Percentiles rank a stretch among this genome's conserved stretches.
Evolutionary conservation across 2,329 filamentous ascomycete species (phyloP).

Genomic region (Fusarium temperatum): DNA sequence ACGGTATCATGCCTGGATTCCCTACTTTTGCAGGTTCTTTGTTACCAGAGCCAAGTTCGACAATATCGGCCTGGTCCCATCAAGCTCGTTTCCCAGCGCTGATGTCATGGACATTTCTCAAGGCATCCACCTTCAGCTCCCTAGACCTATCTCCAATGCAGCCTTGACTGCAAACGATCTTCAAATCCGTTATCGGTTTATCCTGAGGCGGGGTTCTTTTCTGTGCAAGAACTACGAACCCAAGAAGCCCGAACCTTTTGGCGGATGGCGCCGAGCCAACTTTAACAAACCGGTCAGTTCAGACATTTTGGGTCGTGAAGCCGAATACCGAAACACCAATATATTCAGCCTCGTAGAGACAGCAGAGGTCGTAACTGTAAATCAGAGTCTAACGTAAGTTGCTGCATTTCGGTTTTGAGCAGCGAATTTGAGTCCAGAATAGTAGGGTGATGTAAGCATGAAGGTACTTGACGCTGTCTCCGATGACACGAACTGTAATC

Average conservation of each 20-base stretch:
- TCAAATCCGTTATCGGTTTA: slow-evolving; percentile 22
- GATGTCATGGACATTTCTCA: slow-evolving; percentile 22
- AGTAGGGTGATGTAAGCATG: slow-evolving; percentile 32
- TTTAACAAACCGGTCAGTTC: slow-evolving; percentile 5
- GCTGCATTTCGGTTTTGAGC: neutral
- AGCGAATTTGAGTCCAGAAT: slow-evolving; percentile 5
- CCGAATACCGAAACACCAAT: slow-evolving; percentile 12
- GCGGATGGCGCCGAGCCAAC: slow-evolving; percentile 24
- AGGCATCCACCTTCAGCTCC: slow-evolving; percentile 13
- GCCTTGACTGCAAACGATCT: slow-evolving; percentile 18
- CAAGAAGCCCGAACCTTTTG: neutral
- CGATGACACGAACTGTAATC: neutral
- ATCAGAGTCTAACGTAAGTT: slow-evolving; percentile 1
- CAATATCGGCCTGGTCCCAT: slow-evolving; percentile 2
- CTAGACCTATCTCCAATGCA: slow-evolving; percentile 13
- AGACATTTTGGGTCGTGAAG: neutral
- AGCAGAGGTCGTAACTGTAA: neutral
- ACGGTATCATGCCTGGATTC: neutral
- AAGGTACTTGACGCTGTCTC: neutral
- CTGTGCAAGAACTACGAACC: neutral
- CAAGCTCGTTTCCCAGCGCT: neutral
- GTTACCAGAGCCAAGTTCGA: neutral
- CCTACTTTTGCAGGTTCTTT: neutral
- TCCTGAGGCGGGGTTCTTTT: slow-evolving; percentile 23
- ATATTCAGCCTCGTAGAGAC: slow-evolving; percentile 1